A percentile compares a stretch with the other conserved stretches of the same genome.
Conservation (phyloP, 192 early-diverging fungal species). For the Neocallimastix lanati region DNA sequence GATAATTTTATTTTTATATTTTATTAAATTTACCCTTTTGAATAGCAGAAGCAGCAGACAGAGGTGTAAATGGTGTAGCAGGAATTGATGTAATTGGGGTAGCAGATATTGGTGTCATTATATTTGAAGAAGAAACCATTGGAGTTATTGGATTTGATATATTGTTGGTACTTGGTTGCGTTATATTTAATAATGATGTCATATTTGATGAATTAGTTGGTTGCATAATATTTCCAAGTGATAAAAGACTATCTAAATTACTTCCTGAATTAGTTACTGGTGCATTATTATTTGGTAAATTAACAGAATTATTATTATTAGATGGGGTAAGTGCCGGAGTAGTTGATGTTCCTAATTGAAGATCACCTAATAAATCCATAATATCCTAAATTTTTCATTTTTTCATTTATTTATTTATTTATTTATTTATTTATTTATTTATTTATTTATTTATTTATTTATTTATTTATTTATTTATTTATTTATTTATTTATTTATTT, state of each 20-base stretch:
- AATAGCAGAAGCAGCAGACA: constrained; percentile 7
- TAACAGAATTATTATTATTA: neutral
- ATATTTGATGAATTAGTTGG: neutral
- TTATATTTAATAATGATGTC: neutral
- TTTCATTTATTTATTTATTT: too few species aligned
- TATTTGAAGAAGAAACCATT: too few species aligned
- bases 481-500: too few species aligned
- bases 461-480: too few species aligned
- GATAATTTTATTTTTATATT: too few species aligned
- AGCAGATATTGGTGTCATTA: neutral
- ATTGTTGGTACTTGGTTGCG: neutral
- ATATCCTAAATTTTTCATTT: constrained; percentile 21
- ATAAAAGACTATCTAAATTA: neutral
- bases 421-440: too few species aligned
- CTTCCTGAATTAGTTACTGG: neutral
- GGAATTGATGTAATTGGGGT: neutral
- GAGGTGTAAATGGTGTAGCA: constrained; percentile 10
- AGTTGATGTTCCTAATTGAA: constrained; percentile 13
- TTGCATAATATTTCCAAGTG: neutral
- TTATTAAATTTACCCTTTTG: too few species aligned
- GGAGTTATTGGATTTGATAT: neutral
- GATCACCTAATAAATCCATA: constrained; percentile 32
- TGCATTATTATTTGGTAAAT: neutral
- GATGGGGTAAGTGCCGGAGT: neutral
- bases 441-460: too few species aligned